These are phyloP conservation scores for Avena atlantica DNA, from an alignment of 176 grass and related monocot genomes.

Conservation along the genomic window DNA sequence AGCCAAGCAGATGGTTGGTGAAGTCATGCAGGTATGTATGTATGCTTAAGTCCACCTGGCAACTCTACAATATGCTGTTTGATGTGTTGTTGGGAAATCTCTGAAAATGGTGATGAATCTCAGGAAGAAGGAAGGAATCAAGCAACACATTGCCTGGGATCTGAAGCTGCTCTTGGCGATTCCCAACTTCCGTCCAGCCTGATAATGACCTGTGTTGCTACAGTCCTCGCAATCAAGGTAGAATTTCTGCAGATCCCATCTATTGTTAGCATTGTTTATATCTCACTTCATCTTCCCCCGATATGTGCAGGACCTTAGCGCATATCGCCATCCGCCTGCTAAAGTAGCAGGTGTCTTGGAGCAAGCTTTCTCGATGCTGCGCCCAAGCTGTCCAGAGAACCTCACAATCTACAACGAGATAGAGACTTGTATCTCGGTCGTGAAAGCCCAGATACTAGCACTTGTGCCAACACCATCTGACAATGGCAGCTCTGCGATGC, in stretches of 20 bases:
- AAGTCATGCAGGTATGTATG: constrained; percentile 59
- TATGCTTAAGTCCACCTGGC: not conserved
- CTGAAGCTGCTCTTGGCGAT: constrained; percentile 12
- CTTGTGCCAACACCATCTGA: constrained; percentile 61
- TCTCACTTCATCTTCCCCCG: not conserved
- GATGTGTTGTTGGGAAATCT: constrained; percentile 32
- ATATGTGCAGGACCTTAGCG: constrained; percentile 50
- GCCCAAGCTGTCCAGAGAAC: constrained; percentile 53
- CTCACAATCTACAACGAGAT: constrained; percentile 56
- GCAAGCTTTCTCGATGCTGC: constrained; percentile 47
- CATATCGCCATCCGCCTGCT: constrained; percentile 42
- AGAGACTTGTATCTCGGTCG: constrained; percentile 47
- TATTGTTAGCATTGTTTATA: not conserved
- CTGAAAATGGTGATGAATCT: constrained; percentile 18
- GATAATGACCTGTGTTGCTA: constrained; percentile 55
- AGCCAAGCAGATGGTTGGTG: constrained; percentile 54
- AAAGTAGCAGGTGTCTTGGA: constrained; percentile 59
- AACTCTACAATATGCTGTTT: constrained; percentile 15
- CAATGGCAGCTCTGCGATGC: not conserved
- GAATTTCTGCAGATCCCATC: constrained; percentile 5
- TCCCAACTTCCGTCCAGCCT: constrained; percentile 35
- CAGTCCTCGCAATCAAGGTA: constrained; percentile 63
- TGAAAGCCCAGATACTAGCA: constrained; percentile 76
- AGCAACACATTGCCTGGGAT: not conserved
- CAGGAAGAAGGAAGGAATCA: constrained; percentile 38